These are phyloP conservation scores for Sporisorium graminicola DNA, from an alignment of 1,284 basidiomycete species.

Conservation along the genomic window DNA sequence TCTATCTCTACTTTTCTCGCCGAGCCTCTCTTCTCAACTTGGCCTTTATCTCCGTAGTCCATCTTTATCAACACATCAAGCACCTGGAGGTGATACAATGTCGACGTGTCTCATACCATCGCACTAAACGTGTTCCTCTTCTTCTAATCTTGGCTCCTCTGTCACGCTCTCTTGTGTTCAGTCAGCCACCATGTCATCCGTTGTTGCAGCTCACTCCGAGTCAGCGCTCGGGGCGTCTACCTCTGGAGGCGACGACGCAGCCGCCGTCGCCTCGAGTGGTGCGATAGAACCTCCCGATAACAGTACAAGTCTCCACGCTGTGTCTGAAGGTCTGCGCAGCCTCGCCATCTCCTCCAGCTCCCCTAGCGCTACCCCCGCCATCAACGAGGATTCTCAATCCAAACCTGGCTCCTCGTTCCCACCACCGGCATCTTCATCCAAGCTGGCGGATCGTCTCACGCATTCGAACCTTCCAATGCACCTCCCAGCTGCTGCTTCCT, in stretches of 20 bases:
- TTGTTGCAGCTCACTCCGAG: conserved; percentile 24
- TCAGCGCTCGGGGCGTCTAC: conserved; percentile 20
- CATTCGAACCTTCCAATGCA: neutral
- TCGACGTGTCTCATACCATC: conserved; percentile 16
- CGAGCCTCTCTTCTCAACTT: too few relatives aligned
- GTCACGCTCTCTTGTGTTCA: neutral
- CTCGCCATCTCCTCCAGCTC: conserved; percentile 29
- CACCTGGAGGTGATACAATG: conserved; percentile 33
- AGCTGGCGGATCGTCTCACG: conserved; percentile 17
- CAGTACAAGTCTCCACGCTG: conserved; percentile 23
- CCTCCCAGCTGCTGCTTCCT: conserved; percentile 9
- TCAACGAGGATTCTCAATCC: conserved; percentile 8
- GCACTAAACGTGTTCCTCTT: conserved; percentile 19
- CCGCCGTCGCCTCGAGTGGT: conserved; percentile 7
- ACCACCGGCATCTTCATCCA: conserved; percentile 11
- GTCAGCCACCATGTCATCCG: conserved; percentile 20
- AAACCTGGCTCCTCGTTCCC: conserved; percentile 31
- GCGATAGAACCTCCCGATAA: conserved; percentile 48
- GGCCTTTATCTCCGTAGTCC: neutral
- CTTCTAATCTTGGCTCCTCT: neutral
- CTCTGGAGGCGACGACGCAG: conserved; percentile 25
- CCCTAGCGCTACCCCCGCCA: conserved; percentile 1
- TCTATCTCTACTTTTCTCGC: neutral
- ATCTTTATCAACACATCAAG: conserved; percentile 12
- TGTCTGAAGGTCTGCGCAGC: conserved; percentile 35